Evolutionary conservation across 1,284 basidiomycete species (phyloP), one percentile per base, ranked within the genome.

Genomic region (Microbotryum saponariae): DNA sequence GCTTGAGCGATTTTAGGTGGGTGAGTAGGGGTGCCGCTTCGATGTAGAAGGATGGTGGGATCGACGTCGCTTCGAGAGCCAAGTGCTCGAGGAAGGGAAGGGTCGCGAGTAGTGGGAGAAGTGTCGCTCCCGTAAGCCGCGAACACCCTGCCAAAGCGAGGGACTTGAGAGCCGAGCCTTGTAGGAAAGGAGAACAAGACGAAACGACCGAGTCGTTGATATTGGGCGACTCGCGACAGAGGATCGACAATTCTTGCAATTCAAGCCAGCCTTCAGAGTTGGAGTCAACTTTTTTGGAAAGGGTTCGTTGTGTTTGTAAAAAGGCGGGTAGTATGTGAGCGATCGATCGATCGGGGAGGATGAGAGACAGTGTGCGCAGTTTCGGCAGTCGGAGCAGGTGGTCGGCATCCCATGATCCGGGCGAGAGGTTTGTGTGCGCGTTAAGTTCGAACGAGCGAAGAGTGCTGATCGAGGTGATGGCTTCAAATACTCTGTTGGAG

Each of bases 61-160:
- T 50, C n/a, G 54, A 42, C n/a, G 65, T 64, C 2, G 67, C 67
- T 56, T 69, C 67, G 29, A 69, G 61, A 1, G 67, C 60, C 54
- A 69, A 59, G 47, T 69, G 57, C 20, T 44, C 37, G 16, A 69
- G 63, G 18, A 25, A 29, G 0, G 59, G 65, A 6, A 69, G 54
- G 0, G n/a, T n/a, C 1, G 62, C 61, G 4, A 69, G 50, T 8
- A 69, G 60, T 6, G 4, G 21, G 46, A 67, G 61, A 6, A 67
- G 55, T 1, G 65, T 59, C 0, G 21, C 44, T 23, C 57, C 65
- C 6, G 49, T 60, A 5, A 69, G 52, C 44, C 60, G 64, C 10
- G 62, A 10, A 53, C 67, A 69, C 6, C 67, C 67, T 12, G 67
- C 67, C 0, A 69, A 25, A 16, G 59, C 60, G 42, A 69, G 63